These are phyloP conservation scores for Lachnellula occidentalis DNA, from an alignment of 2,329 filamentous ascomycete genomes.

Conservation along the genomic window DNA sequence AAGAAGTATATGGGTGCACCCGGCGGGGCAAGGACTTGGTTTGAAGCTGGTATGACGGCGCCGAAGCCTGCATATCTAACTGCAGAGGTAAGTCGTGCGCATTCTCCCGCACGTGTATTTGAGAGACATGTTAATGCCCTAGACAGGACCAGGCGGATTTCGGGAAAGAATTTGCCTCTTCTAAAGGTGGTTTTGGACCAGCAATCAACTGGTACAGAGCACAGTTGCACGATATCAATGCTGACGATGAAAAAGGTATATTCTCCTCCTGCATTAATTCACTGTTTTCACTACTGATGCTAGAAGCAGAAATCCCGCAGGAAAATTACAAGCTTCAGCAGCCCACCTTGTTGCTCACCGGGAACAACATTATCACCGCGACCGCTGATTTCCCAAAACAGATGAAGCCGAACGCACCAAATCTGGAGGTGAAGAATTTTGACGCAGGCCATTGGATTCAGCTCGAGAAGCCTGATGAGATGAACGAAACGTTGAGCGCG, in stretches of 20 bases:
- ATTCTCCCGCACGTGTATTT: background rate
- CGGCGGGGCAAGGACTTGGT: slow-evolving; percentile 15
- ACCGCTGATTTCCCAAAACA: slow-evolving; percentile 11
- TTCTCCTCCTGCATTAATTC: background rate
- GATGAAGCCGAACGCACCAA: slow-evolving; percentile 8
- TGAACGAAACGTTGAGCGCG: slow-evolving; percentile 6
- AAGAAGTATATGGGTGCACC: slow-evolving; percentile 18
- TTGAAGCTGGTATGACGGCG: slow-evolving; percentile 7
- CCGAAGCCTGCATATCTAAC: slow-evolving; percentile 7
- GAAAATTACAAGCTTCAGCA: slow-evolving; percentile 6
- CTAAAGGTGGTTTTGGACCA: slow-evolving; percentile 12
- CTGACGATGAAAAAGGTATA: slow-evolving; percentile 9
- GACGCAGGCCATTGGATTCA: slow-evolving; percentile 18
- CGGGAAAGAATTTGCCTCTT: slow-evolving; percentile 5
- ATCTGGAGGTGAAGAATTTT: slow-evolving; percentile 4
- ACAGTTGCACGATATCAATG: slow-evolving; percentile 14
- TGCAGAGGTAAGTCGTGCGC: slow-evolving; percentile 2
- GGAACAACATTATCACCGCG: slow-evolving; percentile 11
- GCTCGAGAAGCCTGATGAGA: slow-evolving; percentile 15
- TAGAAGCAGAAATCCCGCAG: slow-evolving; percentile 10
- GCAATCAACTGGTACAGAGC: slow-evolving; percentile 18
- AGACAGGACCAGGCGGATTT: slow-evolving; percentile 10
- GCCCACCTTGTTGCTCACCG: slow-evolving; percentile 10
- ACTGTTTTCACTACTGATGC: background rate
- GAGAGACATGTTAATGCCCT: background rate